Percentiles rank a stretch among this genome's conserved stretches.
phyloP scores from a whole-genome alignment of 768 basidiomycete species.

The Terana coerulea region DNA sequence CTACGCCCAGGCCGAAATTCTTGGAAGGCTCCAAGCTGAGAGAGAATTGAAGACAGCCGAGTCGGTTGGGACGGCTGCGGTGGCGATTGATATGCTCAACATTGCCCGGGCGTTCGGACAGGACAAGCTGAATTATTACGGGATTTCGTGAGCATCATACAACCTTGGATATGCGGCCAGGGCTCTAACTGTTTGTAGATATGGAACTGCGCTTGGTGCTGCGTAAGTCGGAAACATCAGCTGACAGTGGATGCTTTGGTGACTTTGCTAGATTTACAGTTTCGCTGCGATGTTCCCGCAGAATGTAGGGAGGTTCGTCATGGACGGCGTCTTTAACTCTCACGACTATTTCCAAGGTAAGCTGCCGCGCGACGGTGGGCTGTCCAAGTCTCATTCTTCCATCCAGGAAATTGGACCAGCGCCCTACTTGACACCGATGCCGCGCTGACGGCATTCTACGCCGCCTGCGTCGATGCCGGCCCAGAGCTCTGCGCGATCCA shows the following conservation, averaged over 20 bases:
- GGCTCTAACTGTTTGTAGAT: slow-evolving; percentile 9
- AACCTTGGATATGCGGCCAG: background rate
- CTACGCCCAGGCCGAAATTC: background rate
- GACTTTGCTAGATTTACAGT: slow-evolving; percentile 9
- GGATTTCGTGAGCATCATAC: slow-evolving; percentile 14
- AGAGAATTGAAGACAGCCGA: background rate
- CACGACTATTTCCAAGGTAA: slow-evolving; percentile 18
- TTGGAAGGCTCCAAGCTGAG: background rate
- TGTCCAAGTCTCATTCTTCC: background rate
- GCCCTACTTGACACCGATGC: slow-evolving; percentile 14
- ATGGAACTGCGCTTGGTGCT: slow-evolving; percentile 17
- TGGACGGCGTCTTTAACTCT: slow-evolving; percentile 24
- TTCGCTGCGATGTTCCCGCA: slow-evolving; percentile 31
- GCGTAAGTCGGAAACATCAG: slow-evolving; percentile 9
- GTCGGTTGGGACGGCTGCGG: slow-evolving; percentile 12
- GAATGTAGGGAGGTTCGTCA: slow-evolving; percentile 27
- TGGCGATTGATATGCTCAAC: slow-evolving; percentile 18
- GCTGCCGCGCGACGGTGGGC: slow-evolving; percentile 2
- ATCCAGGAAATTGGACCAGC: slow-evolving; percentile 10
- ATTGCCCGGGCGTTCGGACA: slow-evolving; percentile 15
- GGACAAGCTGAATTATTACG: slow-evolving; percentile 18
- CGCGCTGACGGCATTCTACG: slow-evolving; percentile 19
- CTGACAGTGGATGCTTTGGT: background rate
- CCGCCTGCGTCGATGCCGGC: slow-evolving; percentile 19
- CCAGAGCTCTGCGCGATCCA: slow-evolving; percentile 22